Percentiles rank a stretch among this genome's conserved stretches.
These are phyloP conservation scores for Fusarium sp. DNA, from an alignment of 2,329 filamentous ascomycete genomes.

Conservation along the genomic window DNA sequence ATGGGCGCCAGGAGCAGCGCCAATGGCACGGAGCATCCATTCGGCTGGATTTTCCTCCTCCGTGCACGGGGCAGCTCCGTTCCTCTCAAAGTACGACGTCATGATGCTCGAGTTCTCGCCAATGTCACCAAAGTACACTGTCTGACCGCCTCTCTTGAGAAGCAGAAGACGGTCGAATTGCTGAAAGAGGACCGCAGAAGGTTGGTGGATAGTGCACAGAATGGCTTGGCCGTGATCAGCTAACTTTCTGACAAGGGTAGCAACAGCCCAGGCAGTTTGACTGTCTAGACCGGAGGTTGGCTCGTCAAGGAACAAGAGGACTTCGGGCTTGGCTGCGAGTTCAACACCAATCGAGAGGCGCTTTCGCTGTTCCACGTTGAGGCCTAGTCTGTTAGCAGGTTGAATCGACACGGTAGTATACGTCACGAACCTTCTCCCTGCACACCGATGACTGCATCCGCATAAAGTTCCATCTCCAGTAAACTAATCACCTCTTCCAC, in stretches of 20 bases:
- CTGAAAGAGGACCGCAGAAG: slow-evolving; percentile 64
- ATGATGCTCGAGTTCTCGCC: background rate
- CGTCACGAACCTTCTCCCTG: slow-evolving; percentile 59
- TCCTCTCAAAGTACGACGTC: background rate
- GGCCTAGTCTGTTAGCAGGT: slow-evolving; percentile 5
- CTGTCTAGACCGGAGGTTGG: slow-evolving; percentile 69
- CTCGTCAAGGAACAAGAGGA: slow-evolving; percentile 70
- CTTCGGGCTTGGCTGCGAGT: slow-evolving; percentile 62
- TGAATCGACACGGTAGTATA: background rate
- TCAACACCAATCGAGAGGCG: slow-evolving; percentile 68
- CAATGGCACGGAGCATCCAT: background rate
- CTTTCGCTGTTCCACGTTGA: slow-evolving; percentile 70
- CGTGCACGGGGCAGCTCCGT: background rate
- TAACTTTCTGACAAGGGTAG: slow-evolving; percentile 69
- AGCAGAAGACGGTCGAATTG: slow-evolving; percentile 72
- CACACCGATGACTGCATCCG: slow-evolving; percentile 70
- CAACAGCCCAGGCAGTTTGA: slow-evolving; percentile 70
- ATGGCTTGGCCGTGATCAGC: slow-evolving; percentile 65
- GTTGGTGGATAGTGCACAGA: slow-evolving; percentile 67
- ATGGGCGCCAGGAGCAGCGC: background rate
- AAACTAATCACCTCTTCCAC: slow-evolving; percentile 79
- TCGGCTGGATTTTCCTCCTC: background rate
- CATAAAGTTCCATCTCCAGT: slow-evolving; percentile 71
- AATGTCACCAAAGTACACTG: slow-evolving; percentile 69
- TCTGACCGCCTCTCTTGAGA: slow-evolving; percentile 72